Evolutionary conservation across 2,329 filamentous ascomycete species (phyloP).

Genomic region (Chalaropsis ovoidea): DNA sequence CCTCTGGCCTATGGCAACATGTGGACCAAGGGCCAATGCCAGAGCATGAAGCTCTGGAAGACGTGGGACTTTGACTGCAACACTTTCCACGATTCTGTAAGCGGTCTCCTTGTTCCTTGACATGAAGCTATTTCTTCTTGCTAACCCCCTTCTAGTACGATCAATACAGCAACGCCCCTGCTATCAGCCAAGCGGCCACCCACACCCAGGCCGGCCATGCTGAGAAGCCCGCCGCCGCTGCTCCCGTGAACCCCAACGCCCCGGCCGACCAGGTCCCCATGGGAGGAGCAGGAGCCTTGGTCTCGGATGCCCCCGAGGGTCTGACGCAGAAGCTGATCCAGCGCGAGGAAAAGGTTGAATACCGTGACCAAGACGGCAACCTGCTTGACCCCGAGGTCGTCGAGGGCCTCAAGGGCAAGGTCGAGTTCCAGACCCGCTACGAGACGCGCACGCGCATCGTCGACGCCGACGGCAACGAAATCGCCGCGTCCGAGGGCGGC

Average conservation of each 20-base stretch:
- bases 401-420: slow-evolving; percentile 74
- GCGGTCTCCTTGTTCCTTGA: slow-evolving; percentile 34
- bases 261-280: slow-evolving; percentile 26
- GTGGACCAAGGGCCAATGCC: slow-evolving; percentile 86
- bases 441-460: slow-evolving; percentile 86
- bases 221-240: slow-evolving; percentile 30
- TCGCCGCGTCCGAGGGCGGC: slow-evolving; percentile 42
- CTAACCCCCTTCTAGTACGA: slow-evolving; percentile 37
- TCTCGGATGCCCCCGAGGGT: slow-evolving; percentile 44
- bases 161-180: slow-evolving; percentile 35
- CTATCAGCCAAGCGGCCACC: slow-evolving; percentile 24
- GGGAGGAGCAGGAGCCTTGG: slow-evolving; percentile 26
- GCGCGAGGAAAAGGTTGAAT: slow-evolving; percentile 77
- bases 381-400: slow-evolving; percentile 76
- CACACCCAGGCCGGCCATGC: slow-evolving; percentile 17
- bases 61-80: slow-evolving; percentile 99
- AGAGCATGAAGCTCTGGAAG: slow-evolving; percentile 71
- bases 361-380: slow-evolving; percentile 89
- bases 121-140: not conserved
- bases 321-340: slow-evolving; percentile 40
- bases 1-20: slow-evolving; percentile 86
- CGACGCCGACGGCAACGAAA: slow-evolving; percentile 67
- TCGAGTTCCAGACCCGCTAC: slow-evolving; percentile 90
- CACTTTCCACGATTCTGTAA: slow-evolving; percentile 77
- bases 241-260: slow-evolving; percentile 27